phyloP scores from a whole-genome alignment of 495 filamentous ascomycete genomes.

The Talaromyces adpressus region DNA sequence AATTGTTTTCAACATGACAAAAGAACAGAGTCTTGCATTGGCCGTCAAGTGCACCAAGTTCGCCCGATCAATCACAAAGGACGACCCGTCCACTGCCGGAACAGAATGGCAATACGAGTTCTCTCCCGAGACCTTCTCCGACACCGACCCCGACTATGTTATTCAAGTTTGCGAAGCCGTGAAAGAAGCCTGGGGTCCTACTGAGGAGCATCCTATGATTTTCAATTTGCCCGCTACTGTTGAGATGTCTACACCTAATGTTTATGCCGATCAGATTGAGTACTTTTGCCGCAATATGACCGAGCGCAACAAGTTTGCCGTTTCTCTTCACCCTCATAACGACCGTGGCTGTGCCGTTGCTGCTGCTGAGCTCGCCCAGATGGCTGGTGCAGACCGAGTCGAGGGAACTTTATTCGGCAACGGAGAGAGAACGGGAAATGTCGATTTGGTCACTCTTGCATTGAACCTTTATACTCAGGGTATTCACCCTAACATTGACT shows the following conservation, averaged over 20 bases:
- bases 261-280: slow-evolving; percentile 96
- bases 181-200: slow-evolving; percentile 90
- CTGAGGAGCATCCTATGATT: slow-evolving; percentile 77
- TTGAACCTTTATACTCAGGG: slow-evolving; percentile 97
- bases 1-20: slow-evolving; percentile 82
- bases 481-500: slow-evolving; percentile 80
- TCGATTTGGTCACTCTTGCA: slow-evolving; percentile 89
- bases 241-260: slow-evolving; percentile 91
- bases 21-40: slow-evolving; percentile 72
- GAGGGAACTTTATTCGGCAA: slow-evolving; percentile 96
- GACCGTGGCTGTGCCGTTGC: slow-evolving; percentile 86
- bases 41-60: slow-evolving; percentile 83
- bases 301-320: slow-evolving; percentile 73
- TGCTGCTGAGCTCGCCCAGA: slow-evolving; percentile 87
- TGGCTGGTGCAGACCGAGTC: slow-evolving; percentile 94
- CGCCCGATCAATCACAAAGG: slow-evolving; percentile 88
- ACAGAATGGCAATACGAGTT: slow-evolving; percentile 96
- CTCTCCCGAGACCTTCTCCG: slow-evolving; percentile 93
- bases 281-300: slow-evolving; percentile 83
- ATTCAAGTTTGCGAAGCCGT: slow-evolving; percentile 87
- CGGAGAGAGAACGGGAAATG: slow-evolving; percentile 92
- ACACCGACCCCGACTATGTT: slow-evolving; percentile 77
- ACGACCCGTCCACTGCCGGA: slow-evolving; percentile 62
- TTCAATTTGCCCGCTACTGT: slow-evolving; percentile 98
- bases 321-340: slow-evolving; percentile 88